Conservation (phyloP, 768 basidiomycete genomes). For the Mycena metata region DNA sequence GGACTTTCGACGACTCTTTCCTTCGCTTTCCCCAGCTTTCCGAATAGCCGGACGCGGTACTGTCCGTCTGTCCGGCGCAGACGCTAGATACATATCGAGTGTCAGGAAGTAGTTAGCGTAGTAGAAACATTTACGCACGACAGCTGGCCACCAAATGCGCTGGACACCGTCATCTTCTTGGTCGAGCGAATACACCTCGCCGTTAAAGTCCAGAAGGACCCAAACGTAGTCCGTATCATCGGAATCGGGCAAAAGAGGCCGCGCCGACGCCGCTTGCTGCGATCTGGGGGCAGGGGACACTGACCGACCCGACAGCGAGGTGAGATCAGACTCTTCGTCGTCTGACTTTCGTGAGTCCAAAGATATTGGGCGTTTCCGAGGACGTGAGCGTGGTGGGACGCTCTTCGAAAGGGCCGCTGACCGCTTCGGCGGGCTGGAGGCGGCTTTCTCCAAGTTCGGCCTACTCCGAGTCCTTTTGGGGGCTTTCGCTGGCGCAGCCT, state of each 20-base stretch:
- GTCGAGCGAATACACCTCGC: constrained; percentile 48
- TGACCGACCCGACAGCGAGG: constrained; percentile 31
- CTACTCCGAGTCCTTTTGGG: neutral
- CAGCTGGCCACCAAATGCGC: constrained; percentile 79
- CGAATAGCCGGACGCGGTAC: constrained; percentile 43
- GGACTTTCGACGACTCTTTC: constrained; percentile 50
- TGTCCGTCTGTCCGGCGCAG: neutral
- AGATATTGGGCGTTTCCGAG: constrained; percentile 20
- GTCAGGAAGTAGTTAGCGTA: constrained; percentile 9
- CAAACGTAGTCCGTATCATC: constrained; percentile 55
- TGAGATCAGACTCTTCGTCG: constrained; percentile 37
- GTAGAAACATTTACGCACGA: constrained; percentile 55
- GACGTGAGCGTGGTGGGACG: neutral
- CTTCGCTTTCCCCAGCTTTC: constrained; percentile 18
- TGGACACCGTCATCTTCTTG: constrained; percentile 45
- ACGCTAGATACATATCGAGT: too few relatives aligned
- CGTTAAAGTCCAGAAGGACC: constrained; percentile 63
- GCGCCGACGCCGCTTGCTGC: constrained; percentile 33
- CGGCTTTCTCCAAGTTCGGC: neutral
- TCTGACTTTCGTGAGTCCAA: constrained; percentile 25
- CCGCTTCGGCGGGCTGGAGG: constrained; percentile 7
- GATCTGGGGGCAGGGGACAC: constrained; percentile 5
- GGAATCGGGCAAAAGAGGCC: neutral
- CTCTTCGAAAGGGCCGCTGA: neutral
- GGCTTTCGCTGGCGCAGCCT: neutral